Evolutionary conservation across 805 yeast genomes (phyloP), one percentile per base, ranked within the genome.

Genomic region (Candida anglica): DNA sequence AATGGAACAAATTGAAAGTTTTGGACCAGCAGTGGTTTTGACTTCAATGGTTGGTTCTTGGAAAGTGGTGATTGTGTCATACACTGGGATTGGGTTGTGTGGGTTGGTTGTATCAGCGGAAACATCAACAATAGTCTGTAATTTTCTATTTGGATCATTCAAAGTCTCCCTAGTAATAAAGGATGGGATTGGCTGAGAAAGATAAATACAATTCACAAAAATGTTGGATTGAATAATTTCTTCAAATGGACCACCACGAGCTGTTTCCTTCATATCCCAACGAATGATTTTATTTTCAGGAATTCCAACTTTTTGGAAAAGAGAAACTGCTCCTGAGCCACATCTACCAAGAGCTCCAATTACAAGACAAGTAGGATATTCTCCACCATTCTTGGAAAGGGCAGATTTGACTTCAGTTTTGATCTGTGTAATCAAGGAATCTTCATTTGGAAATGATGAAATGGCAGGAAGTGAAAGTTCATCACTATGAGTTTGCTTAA

Each of bases 31-130:
- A 16, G 81, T 71, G 22, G 93, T 80, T 42, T 80, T 77, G 25
- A 91, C 98, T 6, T 63, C 60, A 29, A 86, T 97, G 2, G 96
- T 89, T 45, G 98, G 98, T 49, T 86, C 77, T 45, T 77, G 75
- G 71, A 93, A 93, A 5, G 82, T 88, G 19, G 98, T 91, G 36
- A 95, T 95, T 45, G 86, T 71, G 16, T 78, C 69, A 63, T 93
- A 94, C 33, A 93, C 89, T 42, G 98, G 98, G 39, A 93, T 77
- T 38, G 98, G 98, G 68, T 93, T 93, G 71, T 87, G 91, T 40
- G 97, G 97, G 63, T 93, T 93, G 35, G 98, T 93, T 28, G 98
- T 93, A 66, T 93, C 98, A 37, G 98, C 98, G 33, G 96, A 86
- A 38, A 93, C 98, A 61, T 93, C 98, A 34, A 93, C 97, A 41